Base-by-base conservation (phyloP, 2,329 filamentous ascomycete species). In the Claviceps sorghi region DNA sequence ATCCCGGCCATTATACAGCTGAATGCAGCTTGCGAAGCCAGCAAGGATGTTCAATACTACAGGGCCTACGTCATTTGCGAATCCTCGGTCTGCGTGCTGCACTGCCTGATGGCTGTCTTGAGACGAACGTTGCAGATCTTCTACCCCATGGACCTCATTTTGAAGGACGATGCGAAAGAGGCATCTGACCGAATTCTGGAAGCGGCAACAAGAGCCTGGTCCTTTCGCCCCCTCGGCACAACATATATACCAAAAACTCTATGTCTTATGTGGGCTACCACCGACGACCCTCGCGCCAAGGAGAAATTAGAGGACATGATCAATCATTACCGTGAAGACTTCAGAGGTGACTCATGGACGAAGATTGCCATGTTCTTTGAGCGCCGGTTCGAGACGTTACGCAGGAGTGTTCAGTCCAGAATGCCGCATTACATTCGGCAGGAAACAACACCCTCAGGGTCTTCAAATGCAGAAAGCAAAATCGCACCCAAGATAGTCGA, bases 61-160 rank as follows among this genome's bases (percentile, higher is more conserved):
- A 51, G 48, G 11, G 52, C 22, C 19, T 53, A 53, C 17, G 49
- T 50, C 29, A 53, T 53, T 40, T 53, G 52, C 52, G 52, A 53
- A 41, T 53, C 52, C 17, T 26, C 52, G 19, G 34, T 53, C 26
- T 43, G 52, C 21, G 52, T 53, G 19, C 29, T 53, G 40, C 44
- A 53, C 21, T 48, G 43, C 9, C n/a, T 53, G 6, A 53, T 53
- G 49, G 52, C 52, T 41, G 30, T 53, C 3, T 29, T 53, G 36
- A 49, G 52, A 34, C 44, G 48, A 17, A 53, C 52, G 3, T 40
- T 53, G 32, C 48, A 51, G 38, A 19, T 53, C 15, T 53, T 53
- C 21, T 30, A 53, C 9, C 48, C 52, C 17, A 17, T 34, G 19
- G 52, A 53, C 13, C 10, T 41, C 6, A 26, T 17, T 34, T 36